Conservation (phyloP, 768 basidiomycete species). For the Leccinum broughii region DNA sequence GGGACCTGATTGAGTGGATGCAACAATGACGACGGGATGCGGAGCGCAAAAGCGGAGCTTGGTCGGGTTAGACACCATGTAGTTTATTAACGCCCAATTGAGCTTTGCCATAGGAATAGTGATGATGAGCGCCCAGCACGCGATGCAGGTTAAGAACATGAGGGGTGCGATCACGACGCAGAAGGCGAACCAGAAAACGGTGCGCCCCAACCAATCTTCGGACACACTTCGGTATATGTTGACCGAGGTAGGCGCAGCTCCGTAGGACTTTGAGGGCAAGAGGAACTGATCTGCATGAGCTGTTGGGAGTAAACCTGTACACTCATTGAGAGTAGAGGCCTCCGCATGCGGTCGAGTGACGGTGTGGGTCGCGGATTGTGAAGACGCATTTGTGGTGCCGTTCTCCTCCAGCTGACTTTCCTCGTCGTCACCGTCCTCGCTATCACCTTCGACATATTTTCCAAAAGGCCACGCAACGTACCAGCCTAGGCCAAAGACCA, state of each 20-base stretch:
- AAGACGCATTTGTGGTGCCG: constrained; percentile 20
- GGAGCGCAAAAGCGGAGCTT: constrained; percentile 92
- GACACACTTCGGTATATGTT: constrained; percentile 26
- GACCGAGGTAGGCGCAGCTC: constrained; percentile 45
- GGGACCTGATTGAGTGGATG: constrained; percentile 30
- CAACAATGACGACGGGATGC: constrained; percentile 62
- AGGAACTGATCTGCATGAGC: constrained; percentile 35
- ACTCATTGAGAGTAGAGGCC: constrained; percentile 40
- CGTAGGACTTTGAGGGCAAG: constrained; percentile 64
- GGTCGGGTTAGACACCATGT: constrained; percentile 77
- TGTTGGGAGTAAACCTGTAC: constrained; percentile 44
- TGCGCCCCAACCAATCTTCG: constrained; percentile 61
- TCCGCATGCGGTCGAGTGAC: constrained; percentile 33
- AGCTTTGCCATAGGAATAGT: constrained; percentile 98
- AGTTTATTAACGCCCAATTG: constrained; percentile 89
- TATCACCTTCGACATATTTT: constrained; percentile 92
- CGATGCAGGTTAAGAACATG: constrained; percentile 81
- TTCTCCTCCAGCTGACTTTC: constrained; percentile 33
- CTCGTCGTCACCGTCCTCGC: constrained; percentile 43
- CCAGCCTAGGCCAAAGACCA: constrained; percentile 92
- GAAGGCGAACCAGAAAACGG: constrained; percentile 83
- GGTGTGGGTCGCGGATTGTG: constrained; percentile 46
- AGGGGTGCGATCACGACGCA: constrained; percentile 80
- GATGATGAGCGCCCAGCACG: constrained; percentile 95
- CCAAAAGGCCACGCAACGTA: constrained; percentile 98